Evolutionary conservation across 2,329 filamentous ascomycete genomes (phyloP), one percentile per base, ranked within the genome.

Genomic region (Truncatella angustata): DNA sequence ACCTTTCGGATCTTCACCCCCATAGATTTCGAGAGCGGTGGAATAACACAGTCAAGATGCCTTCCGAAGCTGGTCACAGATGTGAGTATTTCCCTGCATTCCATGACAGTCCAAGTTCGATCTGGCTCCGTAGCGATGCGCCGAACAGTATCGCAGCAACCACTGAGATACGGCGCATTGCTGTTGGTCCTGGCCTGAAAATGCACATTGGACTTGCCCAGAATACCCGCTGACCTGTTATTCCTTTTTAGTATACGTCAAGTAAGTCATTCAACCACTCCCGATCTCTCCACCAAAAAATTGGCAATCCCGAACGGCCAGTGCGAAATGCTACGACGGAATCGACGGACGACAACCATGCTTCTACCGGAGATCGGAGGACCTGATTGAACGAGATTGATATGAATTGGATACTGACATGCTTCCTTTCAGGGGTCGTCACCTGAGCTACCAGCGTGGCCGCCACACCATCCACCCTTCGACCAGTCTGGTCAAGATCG

Each of bases 401-500:
- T 23, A 28, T 20, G 23, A 16, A 18, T 39, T 21, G 26, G n/a
- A 35, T 21, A 45, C 63, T 64, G 59, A 68, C 56, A 30, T 46
- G 45, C 46, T 36, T 46, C 53, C 52, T 54, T 54, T 59, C 73
- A 95, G 90, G 91, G 93, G 91, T 83, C 92, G 91, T 80, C 93
- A 97, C 87, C 82, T 97, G 80, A 93, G 88, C 81, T 97, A 96
- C 85, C 88, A 96, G 85, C 90, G 93, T 78, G 88, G 88, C 75
- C 93, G 95, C 84, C 89, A 90, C 80, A 88, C 84, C 79, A 91
- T 87, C 73, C 91, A 89, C 83, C 88, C 93, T 68, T 87, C 87
- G 79, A 95, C 90, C 69, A 90, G 90, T 74, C 84, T 97, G 79
- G 88, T 99, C 81, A 94, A 97, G 87, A 96, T 99, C 71, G 93